Conservation (phyloP, 805 yeast species). For the Middelhovenomyces tepae region DNA sequence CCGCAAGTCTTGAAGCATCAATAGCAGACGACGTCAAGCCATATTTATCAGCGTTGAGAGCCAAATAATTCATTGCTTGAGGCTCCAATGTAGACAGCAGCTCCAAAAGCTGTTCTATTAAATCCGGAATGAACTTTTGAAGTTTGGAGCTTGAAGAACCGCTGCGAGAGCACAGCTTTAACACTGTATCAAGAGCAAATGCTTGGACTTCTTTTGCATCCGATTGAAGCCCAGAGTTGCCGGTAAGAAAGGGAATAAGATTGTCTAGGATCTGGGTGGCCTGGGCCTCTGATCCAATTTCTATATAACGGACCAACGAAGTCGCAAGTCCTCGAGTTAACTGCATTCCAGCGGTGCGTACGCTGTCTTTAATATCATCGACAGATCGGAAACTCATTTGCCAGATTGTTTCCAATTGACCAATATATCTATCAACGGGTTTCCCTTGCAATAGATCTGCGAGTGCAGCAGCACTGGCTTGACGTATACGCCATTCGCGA, state of each 20-base stretch:
- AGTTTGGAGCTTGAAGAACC: constrained; percentile 31
- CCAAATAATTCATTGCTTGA: constrained; percentile 74
- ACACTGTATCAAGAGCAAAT: constrained; percentile 70
- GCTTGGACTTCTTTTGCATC: constrained; percentile 78
- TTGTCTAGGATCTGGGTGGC: constrained; percentile 42
- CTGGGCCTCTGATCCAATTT: constrained; percentile 32
- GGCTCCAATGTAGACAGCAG: constrained; percentile 88
- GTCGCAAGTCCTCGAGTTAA: constrained; percentile 61
- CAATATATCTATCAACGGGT: constrained; percentile 40
- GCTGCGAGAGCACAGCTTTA: constrained; percentile 61
- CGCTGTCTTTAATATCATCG: constrained; percentile 94
- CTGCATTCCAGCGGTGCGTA: constrained; percentile 67
- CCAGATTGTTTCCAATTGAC: constrained; percentile 55
- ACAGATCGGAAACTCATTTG: constrained; percentile 75
- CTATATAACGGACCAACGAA: constrained; percentile 49
- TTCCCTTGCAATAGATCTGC: constrained; percentile 60
- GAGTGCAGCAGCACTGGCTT: constrained; percentile 71
- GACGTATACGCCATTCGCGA: constrained; percentile 88
- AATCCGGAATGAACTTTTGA: constrained; percentile 56
- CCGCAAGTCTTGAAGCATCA: constrained; percentile 66
- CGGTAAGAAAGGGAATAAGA: constrained; percentile 71
- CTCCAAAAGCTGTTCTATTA: constrained; percentile 59
- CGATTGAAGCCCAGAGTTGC: constrained; percentile 68
- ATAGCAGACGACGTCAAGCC: constrained; percentile 62
- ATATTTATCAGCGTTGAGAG: constrained; percentile 82